Percentiles rank a stretch among this genome's conserved stretches.
These are phyloP conservation scores for Eragrostis curvula DNA, from an alignment of 176 grass and related monocot genomes.

Conservation along the genomic window DNA sequence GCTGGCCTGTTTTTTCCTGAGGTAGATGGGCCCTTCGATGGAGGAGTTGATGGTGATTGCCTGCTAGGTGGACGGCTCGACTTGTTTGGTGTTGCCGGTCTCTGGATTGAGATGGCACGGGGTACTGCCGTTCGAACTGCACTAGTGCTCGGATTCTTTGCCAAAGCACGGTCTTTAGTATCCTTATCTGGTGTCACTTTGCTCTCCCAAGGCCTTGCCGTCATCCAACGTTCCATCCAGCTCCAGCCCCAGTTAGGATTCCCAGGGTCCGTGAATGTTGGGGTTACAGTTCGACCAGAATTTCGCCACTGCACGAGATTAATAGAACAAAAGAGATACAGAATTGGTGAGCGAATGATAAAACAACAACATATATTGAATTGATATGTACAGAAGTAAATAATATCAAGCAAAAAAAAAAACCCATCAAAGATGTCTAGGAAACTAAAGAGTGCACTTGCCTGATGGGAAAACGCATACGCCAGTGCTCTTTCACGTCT, in stretches of 20 bases:
- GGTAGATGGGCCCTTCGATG: slow-evolving; percentile 52
- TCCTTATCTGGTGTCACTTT: slow-evolving; percentile 57
- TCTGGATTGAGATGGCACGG: slow-evolving; percentile 45
- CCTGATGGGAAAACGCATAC: slow-evolving; percentile 99
- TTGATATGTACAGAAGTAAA: not conserved
- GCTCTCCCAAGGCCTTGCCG: slow-evolving; percentile 74
- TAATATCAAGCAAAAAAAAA: not conserved
- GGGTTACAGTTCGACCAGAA: slow-evolving; percentile 60
- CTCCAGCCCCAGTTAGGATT: slow-evolving; percentile 98
- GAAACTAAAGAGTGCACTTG: slow-evolving; percentile 25
- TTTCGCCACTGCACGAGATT: slow-evolving; percentile 71
- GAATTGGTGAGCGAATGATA: not conserved
- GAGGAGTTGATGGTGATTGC: slow-evolving; percentile 72
- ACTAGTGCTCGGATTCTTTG: slow-evolving; percentile 32
- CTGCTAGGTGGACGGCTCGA: slow-evolving; percentile 64
- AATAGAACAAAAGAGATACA: not conserved
- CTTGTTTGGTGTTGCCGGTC: slow-evolving; percentile 55
- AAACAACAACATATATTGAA: not conserved
- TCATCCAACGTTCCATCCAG: slow-evolving; percentile 96
- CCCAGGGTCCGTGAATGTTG: slow-evolving; percentile 71
- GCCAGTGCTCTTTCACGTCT: slow-evolving; percentile 89
- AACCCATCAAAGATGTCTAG: not conserved
- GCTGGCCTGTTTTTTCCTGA: slow-evolving; percentile 57
- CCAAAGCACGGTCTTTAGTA: slow-evolving; percentile 34
- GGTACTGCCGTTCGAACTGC: slow-evolving; percentile 21